Conservation (phyloP, 1,284 basidiomycete genomes). For the Moesziomyces globuligerus region DNA sequence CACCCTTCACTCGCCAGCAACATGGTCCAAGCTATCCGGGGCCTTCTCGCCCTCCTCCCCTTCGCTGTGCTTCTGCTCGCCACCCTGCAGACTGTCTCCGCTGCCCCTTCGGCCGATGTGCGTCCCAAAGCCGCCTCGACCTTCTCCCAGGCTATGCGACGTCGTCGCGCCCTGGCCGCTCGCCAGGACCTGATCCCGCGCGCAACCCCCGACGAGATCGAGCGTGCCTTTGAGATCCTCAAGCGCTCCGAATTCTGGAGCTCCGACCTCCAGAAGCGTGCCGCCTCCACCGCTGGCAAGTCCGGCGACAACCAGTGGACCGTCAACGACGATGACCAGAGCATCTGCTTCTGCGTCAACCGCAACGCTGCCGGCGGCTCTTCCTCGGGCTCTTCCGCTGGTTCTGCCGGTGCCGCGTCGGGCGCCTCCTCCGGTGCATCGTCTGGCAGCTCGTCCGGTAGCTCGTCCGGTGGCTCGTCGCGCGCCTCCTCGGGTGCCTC, state of each 20-base stretch:
- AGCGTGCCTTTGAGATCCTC: constrained; percentile 26
- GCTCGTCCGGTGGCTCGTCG: constrained; percentile 1
- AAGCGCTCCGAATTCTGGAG: constrained; percentile 18
- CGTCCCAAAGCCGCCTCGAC: background rate
- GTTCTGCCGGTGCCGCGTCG: too few relatives aligned
- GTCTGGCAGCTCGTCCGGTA: background rate
- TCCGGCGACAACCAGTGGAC: constrained; percentile 23
- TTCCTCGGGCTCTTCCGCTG: background rate
- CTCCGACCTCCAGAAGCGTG: constrained; percentile 16
- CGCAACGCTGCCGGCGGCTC: constrained; percentile 2
- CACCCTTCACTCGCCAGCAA: background rate
- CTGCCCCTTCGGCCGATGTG: background rate
- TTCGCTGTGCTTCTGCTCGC: constrained; percentile 9
- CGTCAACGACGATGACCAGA: constrained; percentile 24
- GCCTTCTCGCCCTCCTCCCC: constrained; percentile 15
- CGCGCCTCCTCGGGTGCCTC: background rate
- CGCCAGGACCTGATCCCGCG: constrained; percentile 23
- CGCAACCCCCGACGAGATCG: constrained; percentile 21
- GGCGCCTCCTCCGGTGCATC: background rate
- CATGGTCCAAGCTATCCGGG: constrained; percentile 16
- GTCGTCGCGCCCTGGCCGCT: constrained; percentile 11
- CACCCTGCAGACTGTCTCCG: constrained; percentile 1
- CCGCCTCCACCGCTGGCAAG: constrained; percentile 12
- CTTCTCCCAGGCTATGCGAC: constrained; percentile 18
- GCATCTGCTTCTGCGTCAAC: constrained; percentile 42